Conservation (phyloP, 2,329 filamentous ascomycete genomes). For the Monilinia aucupariae region DNA sequence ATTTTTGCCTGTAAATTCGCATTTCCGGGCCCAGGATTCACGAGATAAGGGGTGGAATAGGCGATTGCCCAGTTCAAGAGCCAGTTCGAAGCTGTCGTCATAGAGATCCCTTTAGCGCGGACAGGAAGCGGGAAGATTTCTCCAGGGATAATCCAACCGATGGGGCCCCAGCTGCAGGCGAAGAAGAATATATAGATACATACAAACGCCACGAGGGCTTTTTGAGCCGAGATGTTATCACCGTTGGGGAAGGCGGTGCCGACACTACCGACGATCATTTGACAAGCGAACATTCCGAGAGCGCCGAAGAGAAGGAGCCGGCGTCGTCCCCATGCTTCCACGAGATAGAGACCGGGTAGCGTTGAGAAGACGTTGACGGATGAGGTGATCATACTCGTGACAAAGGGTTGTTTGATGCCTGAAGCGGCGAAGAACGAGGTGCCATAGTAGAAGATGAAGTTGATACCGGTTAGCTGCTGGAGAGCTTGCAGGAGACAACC, state of each 20-base stretch:
- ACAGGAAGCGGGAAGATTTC: constrained; percentile 82
- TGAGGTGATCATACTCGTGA: constrained; percentile 76
- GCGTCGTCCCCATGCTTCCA: constrained; percentile 77
- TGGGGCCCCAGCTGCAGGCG: constrained; percentile 25
- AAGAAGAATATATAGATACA: constrained; percentile 40
- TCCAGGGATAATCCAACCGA: constrained; percentile 74
- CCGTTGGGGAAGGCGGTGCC: constrained; percentile 36
- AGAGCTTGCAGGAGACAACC: constrained; percentile 13
- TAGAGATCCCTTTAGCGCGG: constrained; percentile 60
- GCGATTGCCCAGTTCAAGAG: constrained; percentile 71
- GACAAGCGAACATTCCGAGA: constrained; percentile 75
- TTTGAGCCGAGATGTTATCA: constrained; percentile 46
- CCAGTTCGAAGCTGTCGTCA: constrained; percentile 87
- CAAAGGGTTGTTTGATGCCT: constrained; percentile 55
- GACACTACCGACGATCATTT: constrained; percentile 75
- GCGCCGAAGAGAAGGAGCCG: constrained; percentile 73
- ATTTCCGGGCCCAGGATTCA: constrained; percentile 40
- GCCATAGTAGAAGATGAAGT: constrained; percentile 87
- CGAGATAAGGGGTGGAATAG: constrained; percentile 67
- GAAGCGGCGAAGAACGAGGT: constrained; percentile 89
- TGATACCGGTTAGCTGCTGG: constrained; percentile 62
- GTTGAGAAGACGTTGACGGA: constrained; percentile 77
- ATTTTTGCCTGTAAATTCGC: constrained; percentile 34
- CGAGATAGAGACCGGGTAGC: constrained; percentile 74
- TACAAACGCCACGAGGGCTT: constrained; percentile 50